Conservation (phyloP, 1,284 basidiomycete species). For the Trichosporon ovoides region DNA sequence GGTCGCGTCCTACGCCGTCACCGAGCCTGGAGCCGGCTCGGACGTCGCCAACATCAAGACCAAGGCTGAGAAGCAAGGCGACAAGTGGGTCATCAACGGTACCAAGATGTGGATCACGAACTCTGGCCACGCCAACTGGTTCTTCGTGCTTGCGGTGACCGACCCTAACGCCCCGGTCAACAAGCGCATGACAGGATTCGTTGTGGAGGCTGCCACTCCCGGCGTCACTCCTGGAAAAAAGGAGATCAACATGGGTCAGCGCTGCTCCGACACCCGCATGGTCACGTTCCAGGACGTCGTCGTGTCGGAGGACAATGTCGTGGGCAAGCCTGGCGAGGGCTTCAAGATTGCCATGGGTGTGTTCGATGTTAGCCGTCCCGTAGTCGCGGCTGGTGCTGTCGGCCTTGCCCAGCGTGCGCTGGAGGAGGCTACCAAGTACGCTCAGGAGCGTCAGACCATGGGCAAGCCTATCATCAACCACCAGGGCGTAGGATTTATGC, state of each 20-base stretch:
- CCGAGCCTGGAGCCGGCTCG: slow-evolving; percentile 55
- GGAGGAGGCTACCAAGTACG: slow-evolving; percentile 55
- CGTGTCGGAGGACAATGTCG: slow-evolving; percentile 52
- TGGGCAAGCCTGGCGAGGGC: slow-evolving; percentile 54
- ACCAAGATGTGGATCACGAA: slow-evolving; percentile 57
- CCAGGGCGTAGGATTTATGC: slow-evolving; percentile 55
- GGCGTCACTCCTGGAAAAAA: slow-evolving; percentile 54
- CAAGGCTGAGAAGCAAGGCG: slow-evolving; percentile 53
- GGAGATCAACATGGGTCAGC: slow-evolving; percentile 59
- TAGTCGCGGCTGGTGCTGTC: slow-evolving; percentile 55
- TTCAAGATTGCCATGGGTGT: slow-evolving; percentile 56
- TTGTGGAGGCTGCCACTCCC: slow-evolving; percentile 53
- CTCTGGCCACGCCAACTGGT: slow-evolving; percentile 53
- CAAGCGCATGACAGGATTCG: slow-evolving; percentile 55
- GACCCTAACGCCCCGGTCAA: slow-evolving; percentile 50
- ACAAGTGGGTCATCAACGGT: slow-evolving; percentile 53
- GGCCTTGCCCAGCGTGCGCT: slow-evolving; percentile 55
- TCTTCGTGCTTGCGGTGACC: slow-evolving; percentile 56
- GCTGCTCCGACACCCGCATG: slow-evolving; percentile 56
- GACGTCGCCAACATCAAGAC: slow-evolving; percentile 54
- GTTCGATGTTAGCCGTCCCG: slow-evolving; percentile 53
- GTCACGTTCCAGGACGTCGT: slow-evolving; percentile 55
- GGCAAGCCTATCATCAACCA: slow-evolving; percentile 56
- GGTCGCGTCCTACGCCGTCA: slow-evolving; percentile 56
- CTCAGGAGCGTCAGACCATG: slow-evolving; percentile 56